These are phyloP conservation scores for Hypseocharis bilobata DNA, from an alignment of 441 rosid species.

Conservation along the genomic window DNA sequence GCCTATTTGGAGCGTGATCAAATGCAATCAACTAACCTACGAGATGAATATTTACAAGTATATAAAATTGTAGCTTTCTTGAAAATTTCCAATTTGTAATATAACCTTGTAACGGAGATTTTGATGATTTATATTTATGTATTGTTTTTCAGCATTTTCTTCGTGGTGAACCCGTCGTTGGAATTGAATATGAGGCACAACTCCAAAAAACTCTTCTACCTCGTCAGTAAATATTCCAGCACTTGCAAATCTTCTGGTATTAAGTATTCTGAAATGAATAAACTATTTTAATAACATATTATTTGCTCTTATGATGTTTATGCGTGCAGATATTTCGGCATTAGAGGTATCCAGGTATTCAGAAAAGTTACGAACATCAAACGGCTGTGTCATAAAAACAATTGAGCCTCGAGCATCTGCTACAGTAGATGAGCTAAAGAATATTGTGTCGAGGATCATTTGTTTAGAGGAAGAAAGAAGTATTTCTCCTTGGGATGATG, in stretches of 20 bases:
- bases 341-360: conserved; percentile 66
- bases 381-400: conserved; percentile 75
- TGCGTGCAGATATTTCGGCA: conserved; percentile 59
- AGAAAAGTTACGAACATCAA: conserved; percentile 58
- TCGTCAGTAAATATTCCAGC: conserved; percentile 47
- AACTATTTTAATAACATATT: conserved; percentile 13
- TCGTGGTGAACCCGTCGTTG: conserved; percentile 81
- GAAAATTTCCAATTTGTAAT: conserved; percentile 6
- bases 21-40: conserved; percentile 72
- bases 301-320: conserved; percentile 12
- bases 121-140: background rate
- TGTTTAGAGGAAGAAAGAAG: conserved; percentile 47
- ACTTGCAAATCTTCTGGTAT: conserved; percentile 6
- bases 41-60: conserved; percentile 88
- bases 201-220: conserved; percentile 84
- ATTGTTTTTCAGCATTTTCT: conserved; percentile 70
- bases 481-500: conserved; percentile 83
- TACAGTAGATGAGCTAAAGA: conserved; percentile 54
- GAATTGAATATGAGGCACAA: conserved; percentile 83
- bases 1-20: conserved; percentile 94
- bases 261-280: conserved; percentile 9
- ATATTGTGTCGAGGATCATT: conserved; percentile 40
- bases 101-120: background rate
- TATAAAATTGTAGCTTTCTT: conserved; percentile 11
- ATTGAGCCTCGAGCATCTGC: conserved; percentile 73